Conservation (phyloP, 2,329 filamentous ascomycete genomes). For the Ilyonectria destructans region DNA sequence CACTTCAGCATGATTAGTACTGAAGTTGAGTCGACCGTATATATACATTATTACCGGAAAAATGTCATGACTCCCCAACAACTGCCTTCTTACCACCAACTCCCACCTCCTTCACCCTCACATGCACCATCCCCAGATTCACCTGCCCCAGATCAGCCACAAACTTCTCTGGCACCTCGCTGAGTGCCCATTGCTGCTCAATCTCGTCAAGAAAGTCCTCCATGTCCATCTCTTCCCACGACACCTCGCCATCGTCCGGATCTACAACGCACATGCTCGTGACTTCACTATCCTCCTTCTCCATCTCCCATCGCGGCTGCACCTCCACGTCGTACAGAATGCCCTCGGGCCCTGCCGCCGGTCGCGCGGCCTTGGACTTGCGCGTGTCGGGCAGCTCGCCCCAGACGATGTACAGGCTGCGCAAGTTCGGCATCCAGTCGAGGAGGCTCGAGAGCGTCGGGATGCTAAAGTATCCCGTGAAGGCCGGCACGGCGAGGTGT, state of each 20-base stretch:
- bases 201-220: conserved; percentile 36
- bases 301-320: conserved; percentile 33
- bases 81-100: background rate
- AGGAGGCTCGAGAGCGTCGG: conserved; percentile 33
- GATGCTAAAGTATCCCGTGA: conserved; percentile 48
- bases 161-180: conserved; percentile 27
- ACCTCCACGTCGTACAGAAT: conserved; percentile 10
- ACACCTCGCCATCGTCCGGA: conserved; percentile 5
- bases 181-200: conserved; percentile 26
- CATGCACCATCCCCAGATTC: conserved; percentile 16
- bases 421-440: conserved; percentile 36
- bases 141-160: conserved; percentile 24
- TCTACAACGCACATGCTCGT: conserved; percentile 28
- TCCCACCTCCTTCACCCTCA: conserved; percentile 20
- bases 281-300: conserved; percentile 1
- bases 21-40: background rate
- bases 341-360: background rate
- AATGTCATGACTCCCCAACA: background rate
- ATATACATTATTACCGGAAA: background rate
- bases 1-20: background rate
- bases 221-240: conserved; percentile 26
- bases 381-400: conserved; percentile 35
- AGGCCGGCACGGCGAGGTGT: conserved; percentile 48
- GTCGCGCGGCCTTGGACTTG: background rate
- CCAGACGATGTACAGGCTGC: conserved; percentile 45